Conservation (phyloP, 139 green algal species). For the Chlorella sorokiniana region DNA sequence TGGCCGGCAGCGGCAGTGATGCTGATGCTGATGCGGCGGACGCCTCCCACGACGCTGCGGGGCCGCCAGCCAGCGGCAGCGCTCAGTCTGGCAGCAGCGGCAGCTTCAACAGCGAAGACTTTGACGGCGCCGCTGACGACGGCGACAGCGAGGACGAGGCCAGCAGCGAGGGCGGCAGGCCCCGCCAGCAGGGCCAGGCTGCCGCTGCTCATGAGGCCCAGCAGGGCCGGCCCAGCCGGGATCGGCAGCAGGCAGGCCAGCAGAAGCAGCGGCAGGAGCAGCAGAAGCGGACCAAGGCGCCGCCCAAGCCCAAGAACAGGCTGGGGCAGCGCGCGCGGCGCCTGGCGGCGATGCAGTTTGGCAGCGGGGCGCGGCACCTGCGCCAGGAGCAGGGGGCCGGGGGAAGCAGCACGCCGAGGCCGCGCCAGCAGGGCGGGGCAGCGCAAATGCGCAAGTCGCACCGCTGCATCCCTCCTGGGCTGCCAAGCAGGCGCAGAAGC, state of each 20-base stretch:
- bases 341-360: constrained; percentile 55
- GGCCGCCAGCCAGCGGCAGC: neutral
- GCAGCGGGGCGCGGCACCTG: constrained; percentile 39
- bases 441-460: neutral
- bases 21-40: neutral
- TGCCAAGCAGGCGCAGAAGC: constrained; percentile 56
- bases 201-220: too few species aligned
- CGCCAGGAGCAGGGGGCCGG: constrained; percentile 2
- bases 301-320: constrained; percentile 55
- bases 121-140: neutral
- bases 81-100: neutral
- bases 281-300: constrained; percentile 38
- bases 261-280: constrained; percentile 1
- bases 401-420: neutral
- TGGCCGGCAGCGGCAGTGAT: neutral
- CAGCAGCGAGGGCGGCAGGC: neutral
- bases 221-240: too few species aligned
- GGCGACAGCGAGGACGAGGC: neutral
- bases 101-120: neutral
- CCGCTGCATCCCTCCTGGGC: constrained; percentile 65
- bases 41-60: neutral
- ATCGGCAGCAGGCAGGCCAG: neutral
- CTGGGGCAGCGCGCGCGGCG: constrained; percentile 58
- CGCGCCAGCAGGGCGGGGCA: constrained; percentile 6
- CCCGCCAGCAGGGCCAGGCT: neutral